Percentiles rank a stretch among this genome's conserved stretches.
These are phyloP conservation scores for Ascocoryne sarcoides DNA, from an alignment of 2,329 filamentous ascomycete species.

Conservation along the genomic window DNA sequence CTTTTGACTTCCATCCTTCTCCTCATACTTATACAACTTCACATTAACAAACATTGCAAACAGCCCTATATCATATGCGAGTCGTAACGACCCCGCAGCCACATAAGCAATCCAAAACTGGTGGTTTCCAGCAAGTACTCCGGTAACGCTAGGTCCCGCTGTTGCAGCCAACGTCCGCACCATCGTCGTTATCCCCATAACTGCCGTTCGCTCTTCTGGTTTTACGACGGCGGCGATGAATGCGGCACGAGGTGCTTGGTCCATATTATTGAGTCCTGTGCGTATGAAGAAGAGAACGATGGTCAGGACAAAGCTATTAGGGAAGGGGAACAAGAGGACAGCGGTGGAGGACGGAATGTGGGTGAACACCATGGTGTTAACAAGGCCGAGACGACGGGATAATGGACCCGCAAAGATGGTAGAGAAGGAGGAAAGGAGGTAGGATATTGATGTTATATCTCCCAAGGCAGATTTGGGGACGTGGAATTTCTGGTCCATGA, in stretches of 20 bases:
- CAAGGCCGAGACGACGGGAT: constrained; percentile 45
- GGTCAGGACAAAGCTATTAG: constrained; percentile 47
- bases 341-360: constrained; percentile 54
- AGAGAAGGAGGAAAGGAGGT: constrained; percentile 46
- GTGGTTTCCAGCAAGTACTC: constrained; percentile 45
- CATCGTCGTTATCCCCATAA: constrained; percentile 62
- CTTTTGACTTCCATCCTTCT: constrained; percentile 8
- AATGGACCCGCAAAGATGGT: constrained; percentile 42
- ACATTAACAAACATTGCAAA: constrained; percentile 38
- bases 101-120: constrained; percentile 56
- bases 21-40: constrained; percentile 19
- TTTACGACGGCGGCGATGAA: constrained; percentile 59
- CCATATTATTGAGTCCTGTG: constrained; percentile 57
- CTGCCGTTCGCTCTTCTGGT: constrained; percentile 56
- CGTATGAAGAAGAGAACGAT: constrained; percentile 52
- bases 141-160: constrained; percentile 53
- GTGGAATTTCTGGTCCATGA: constrained; percentile 47
- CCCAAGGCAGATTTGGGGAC: constrained; percentile 49
- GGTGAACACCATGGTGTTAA: constrained; percentile 66
- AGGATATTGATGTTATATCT: constrained; percentile 45
- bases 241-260: constrained; percentile 58
- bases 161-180: constrained; percentile 56
- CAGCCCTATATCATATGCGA: constrained; percentile 49
- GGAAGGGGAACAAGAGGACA: constrained; percentile 41
- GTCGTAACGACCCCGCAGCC: constrained; percentile 51